A percentile compares a stretch with the other conserved stretches of the same genome.
phyloP scores from a whole-genome alignment of 2,329 filamentous ascomycete species.

The Cladophialophora immunda region DNA sequence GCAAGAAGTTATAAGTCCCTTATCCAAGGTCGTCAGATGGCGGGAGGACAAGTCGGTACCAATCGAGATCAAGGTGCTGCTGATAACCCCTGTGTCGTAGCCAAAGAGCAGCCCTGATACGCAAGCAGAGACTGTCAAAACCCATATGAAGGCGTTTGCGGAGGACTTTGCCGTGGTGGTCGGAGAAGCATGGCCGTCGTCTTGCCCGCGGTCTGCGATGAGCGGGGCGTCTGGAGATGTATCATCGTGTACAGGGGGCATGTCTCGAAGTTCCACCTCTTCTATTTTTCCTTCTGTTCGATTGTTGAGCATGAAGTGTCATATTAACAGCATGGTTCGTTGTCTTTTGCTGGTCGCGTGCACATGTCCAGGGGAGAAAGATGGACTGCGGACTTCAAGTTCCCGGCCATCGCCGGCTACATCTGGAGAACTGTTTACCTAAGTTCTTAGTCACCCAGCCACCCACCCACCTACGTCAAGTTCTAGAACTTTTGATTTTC shows the following conservation, averaged over 20 bases:
- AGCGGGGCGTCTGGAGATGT: constrained; percentile 28
- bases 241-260: constrained; percentile 29
- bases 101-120: constrained; percentile 68
- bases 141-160: constrained; percentile 61
- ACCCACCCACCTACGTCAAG: not conserved
- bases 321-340: constrained; percentile 12
- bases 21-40: constrained; percentile 62
- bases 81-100: constrained; percentile 71
- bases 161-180: constrained; percentile 27
- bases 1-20: constrained; percentile 66
- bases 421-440: not conserved
- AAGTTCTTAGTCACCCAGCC: not conserved
- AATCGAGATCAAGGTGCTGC: constrained; percentile 66
- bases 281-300: constrained; percentile 21
- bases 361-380: not conserved
- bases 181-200: constrained; percentile 1
- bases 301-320: constrained; percentile 14
- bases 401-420: not conserved
- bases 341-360: constrained; percentile 14
- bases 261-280: constrained; percentile 32
- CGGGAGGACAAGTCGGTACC: constrained; percentile 61
- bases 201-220: constrained; percentile 19
- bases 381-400: not conserved
- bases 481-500: constrained; percentile 6
- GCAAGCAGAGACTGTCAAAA: constrained; percentile 65